These are phyloP conservation scores for Cenchrus purpureus DNA, from an alignment of 176 grass and related monocot genomes.

Conservation along the genomic window DNA sequence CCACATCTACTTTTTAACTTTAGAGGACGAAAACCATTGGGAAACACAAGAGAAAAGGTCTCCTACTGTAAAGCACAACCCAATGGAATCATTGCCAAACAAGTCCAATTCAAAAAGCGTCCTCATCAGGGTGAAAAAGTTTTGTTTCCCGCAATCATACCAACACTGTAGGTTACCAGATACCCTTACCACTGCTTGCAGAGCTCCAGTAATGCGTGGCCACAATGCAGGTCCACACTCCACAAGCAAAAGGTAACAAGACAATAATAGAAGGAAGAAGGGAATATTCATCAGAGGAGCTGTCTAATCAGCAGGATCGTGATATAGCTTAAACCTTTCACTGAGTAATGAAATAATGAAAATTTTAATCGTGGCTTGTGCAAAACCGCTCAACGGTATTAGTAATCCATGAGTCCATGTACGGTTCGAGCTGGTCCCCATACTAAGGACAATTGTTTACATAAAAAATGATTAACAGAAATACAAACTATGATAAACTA, in stretches of 20 bases:
- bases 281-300: conserved; percentile 46
- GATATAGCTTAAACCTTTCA: conserved; percentile 31
- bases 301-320: conserved; percentile 49
- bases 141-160: conserved; percentile 56
- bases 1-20: conserved; percentile 9
- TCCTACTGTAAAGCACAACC: conserved; percentile 40
- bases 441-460: conserved; percentile 14
- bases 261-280: conserved; percentile 61
- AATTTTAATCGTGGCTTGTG: conserved; percentile 26
- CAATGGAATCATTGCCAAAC: conserved; percentile 52
- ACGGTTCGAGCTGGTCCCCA: not conserved
- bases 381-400: not conserved
- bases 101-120: conserved; percentile 58
- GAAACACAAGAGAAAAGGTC: conserved; percentile 47
- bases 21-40: conserved; percentile 35
- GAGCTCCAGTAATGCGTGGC: conserved; percentile 40
- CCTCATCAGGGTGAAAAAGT: conserved; percentile 55
- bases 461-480: conserved; percentile 15
- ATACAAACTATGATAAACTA: not conserved
- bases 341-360: conserved; percentile 8
- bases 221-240: conserved; percentile 42
- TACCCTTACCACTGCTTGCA: conserved; percentile 32
- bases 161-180: conserved; percentile 45
- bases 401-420: conserved; percentile 22
- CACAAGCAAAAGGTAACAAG: conserved; percentile 55